phyloP scores from a whole-genome alignment of 345 rosid species.

The Schrenkiella parvula region DNA sequence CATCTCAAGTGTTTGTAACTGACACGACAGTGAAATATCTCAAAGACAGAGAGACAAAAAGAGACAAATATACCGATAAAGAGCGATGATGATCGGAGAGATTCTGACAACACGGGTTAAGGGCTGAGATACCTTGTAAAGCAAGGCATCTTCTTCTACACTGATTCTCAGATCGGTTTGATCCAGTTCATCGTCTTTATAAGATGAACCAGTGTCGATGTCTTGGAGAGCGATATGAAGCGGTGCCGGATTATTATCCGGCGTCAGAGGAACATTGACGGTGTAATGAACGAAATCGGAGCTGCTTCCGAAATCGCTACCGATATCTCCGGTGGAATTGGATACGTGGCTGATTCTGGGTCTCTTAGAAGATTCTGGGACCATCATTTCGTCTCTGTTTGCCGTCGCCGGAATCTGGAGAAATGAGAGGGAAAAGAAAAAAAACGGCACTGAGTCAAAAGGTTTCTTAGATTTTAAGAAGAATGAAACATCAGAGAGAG shows the following conservation, averaged over 20 bases:
- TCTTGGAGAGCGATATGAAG: constrained; percentile 24
- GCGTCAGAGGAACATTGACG: constrained; percentile 58
- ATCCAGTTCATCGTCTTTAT: constrained; percentile 31
- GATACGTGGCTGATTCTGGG: constrained; percentile 43
- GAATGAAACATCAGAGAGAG: not conserved
- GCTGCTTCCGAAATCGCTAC: constrained; percentile 42
- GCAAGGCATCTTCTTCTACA: constrained; percentile 26
- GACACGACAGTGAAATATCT: constrained; percentile 10
- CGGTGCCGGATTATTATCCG: constrained; percentile 50
- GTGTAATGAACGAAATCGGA: constrained; percentile 41
- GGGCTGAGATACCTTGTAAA: constrained; percentile 17
- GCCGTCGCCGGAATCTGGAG: constrained; percentile 13
- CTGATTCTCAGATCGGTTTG: constrained; percentile 32
- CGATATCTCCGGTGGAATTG: constrained; percentile 30
- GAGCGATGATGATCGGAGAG: constrained; percentile 17
- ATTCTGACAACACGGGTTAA: constrained; percentile 36
- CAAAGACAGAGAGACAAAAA: not conserved
- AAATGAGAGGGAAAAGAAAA: not conserved
- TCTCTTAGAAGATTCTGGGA: constrained; percentile 18
- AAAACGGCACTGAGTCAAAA: not conserved
- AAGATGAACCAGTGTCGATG: constrained; percentile 33
- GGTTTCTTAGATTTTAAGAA: not conserved
- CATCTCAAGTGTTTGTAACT: constrained; percentile 17
- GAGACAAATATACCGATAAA: constrained; percentile 3
- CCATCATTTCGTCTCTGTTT: constrained; percentile 28